These are phyloP conservation scores for Fomitopsis palustris DNA, from an alignment of 1,284 basidiomycete genomes.

Conservation along the genomic window DNA sequence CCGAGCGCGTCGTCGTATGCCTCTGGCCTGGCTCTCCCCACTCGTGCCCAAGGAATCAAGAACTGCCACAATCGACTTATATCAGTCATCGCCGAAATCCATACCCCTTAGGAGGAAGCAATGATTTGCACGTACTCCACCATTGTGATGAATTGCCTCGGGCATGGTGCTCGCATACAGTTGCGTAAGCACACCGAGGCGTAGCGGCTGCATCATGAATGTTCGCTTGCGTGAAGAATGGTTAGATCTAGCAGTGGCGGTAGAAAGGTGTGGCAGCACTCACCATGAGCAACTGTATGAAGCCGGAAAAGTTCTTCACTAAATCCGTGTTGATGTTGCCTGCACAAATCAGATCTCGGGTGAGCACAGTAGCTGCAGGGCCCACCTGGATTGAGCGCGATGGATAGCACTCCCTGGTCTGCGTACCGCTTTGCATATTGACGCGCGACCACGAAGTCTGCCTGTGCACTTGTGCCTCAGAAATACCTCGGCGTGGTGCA, in stretches of 20 bases:
- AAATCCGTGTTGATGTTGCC: conserved; percentile 11
- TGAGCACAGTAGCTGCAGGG: too few species aligned
- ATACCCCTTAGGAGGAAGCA: conserved; percentile 3
- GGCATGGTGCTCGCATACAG: conserved; percentile 24
- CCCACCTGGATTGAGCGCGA: conserved; percentile 38
- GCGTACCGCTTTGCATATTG: conserved; percentile 47
- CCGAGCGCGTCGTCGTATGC: conserved; percentile 28
- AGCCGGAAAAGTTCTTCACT: neutral
- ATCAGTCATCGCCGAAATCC: neutral
- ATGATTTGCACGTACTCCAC: conserved; percentile 15
- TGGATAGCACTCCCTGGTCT: conserved; percentile 47
- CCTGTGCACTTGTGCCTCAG: conserved; percentile 26
- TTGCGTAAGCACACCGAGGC: conserved; percentile 20
- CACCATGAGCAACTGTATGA: too few species aligned
- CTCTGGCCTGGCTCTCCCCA: conserved; percentile 17
- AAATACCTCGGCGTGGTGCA: neutral
- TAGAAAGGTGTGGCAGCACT: too few species aligned
- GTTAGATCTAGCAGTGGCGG: too few species aligned
- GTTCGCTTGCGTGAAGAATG: neutral
- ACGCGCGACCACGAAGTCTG: conserved; percentile 42
- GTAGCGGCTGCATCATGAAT: conserved; percentile 13
- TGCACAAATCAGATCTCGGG: conserved; percentile 5
- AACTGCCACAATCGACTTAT: conserved; percentile 20
- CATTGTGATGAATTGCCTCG: conserved; percentile 19
- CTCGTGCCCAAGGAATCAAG: conserved; percentile 36